Evolutionary conservation across 768 basidiomycete species (phyloP).

Genomic region (Macrolepiota albuminosa): DNA sequence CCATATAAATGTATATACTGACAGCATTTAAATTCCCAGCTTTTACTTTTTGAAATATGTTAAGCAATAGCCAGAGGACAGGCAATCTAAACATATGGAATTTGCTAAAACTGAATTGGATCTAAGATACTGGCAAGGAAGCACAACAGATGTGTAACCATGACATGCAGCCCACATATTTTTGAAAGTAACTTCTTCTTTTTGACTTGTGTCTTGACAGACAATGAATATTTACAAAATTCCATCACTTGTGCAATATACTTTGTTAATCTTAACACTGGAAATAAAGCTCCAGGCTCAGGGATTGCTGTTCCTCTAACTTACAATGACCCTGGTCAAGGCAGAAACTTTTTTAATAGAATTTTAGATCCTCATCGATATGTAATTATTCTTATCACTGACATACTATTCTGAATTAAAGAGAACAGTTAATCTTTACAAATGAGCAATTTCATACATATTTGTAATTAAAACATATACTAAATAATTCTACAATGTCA

Average conservation of each 20-base stretch:
- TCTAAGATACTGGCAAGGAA: not conserved
- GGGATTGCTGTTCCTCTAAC: conserved; percentile 66
- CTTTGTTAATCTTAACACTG: conserved; percentile 55
- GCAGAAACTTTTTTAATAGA: conserved; percentile 62
- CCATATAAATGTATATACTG: conserved; percentile 81
- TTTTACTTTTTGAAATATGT: conserved; percentile 76
- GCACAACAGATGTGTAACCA: no score
- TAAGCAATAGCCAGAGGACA: conserved; percentile 74
- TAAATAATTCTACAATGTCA: not conserved
- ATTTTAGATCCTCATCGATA: conserved; percentile 35
- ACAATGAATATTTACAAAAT: conserved; percentile 70
- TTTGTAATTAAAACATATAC: not conserved
- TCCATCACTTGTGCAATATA: conserved; percentile 44
- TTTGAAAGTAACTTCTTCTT: not conserved
- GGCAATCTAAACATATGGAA: conserved; percentile 82
- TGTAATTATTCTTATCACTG: not conserved
- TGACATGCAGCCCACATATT: not conserved
- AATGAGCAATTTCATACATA: conserved; percentile 33
- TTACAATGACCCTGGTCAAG: conserved; percentile 64
- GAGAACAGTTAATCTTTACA: conserved; percentile 75
- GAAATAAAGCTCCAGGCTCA: conserved; percentile 39
- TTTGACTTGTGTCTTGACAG: conserved; percentile 25
- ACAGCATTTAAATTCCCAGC: conserved; percentile 76
- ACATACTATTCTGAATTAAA: not conserved
- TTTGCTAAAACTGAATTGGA: conserved; percentile 61